These are phyloP conservation scores for Fistulinella cinereoalba DNA, from an alignment of 1,284 basidiomycete genomes.

Conservation along the genomic window DNA sequence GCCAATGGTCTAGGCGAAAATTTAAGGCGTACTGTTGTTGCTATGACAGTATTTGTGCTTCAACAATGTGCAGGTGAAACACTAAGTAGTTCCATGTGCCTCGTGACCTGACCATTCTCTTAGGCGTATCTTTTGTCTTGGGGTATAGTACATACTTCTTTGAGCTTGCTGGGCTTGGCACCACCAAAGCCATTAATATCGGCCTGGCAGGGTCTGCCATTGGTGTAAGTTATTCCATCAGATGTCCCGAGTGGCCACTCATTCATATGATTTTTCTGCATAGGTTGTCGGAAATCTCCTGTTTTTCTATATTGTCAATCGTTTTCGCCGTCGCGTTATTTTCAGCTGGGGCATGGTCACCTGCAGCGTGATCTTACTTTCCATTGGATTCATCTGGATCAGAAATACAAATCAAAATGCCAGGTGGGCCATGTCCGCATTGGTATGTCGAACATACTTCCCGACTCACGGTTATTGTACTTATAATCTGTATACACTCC, in stretches of 20 bases:
- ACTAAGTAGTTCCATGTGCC: no score
- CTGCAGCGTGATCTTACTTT: constrained; percentile 23
- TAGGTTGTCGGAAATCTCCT: constrained; percentile 28
- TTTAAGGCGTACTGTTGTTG: constrained; percentile 25
- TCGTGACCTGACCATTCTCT: not conserved
- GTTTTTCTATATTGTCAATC: constrained; percentile 27
- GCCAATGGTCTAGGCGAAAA: constrained; percentile 20
- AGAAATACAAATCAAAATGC: constrained; percentile 8
- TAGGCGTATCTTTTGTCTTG: constrained; percentile 31
- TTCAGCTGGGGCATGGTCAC: constrained; percentile 30
- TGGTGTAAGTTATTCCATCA: constrained; percentile 16
- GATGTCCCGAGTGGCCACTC: not conserved
- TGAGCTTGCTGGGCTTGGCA: constrained; percentile 30
- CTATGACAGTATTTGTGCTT: constrained; percentile 34
- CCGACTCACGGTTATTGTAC: not conserved
- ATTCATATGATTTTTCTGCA: not conserved
- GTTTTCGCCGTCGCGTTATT: constrained; percentile 25
- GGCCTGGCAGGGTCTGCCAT: constrained; percentile 27
- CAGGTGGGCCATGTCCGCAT: constrained; percentile 23
- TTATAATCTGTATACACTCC: no score
- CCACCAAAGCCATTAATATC: constrained; percentile 23
- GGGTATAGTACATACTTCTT: constrained; percentile 32
- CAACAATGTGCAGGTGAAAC: constrained; percentile 26
- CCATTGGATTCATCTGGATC: constrained; percentile 31
- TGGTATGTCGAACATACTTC: constrained; percentile 19